Evolutionary conservation across 2,329 filamentous ascomycete genomes (phyloP), one percentile per base, ranked within the genome.

Genomic region (Penicillium brasilianum): DNA sequence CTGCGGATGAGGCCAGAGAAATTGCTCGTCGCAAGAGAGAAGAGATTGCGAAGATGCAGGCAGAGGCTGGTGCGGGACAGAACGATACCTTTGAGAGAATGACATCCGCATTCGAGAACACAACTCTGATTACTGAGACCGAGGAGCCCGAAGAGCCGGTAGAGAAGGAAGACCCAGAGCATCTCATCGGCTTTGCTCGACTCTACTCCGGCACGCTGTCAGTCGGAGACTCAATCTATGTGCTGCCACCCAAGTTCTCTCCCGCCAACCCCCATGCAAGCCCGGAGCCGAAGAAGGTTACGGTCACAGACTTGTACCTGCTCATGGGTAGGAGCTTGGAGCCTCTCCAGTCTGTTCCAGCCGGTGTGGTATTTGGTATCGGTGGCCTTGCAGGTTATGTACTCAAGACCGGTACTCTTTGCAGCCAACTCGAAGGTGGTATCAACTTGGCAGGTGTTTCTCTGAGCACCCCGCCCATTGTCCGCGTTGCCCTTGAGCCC

Each of bases 351-450:
- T 90, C 90, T 0, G 94, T 98, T 0, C 94, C 94, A 6, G 94
- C 95, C 0, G 95, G 95, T 46, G 93, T 96, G 8, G 90, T 99
- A 4, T 98, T 99, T 72, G 95, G 95, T 25, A 95, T 99, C 57
- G 92, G 90, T 34, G 95, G 95, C 1, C 85, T 99, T 1, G 93
- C 95, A 72, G 94, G 93, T 16, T 90, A 94, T 63, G 90, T 99
- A n/a, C 84, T 99, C 57, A 99, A 99, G 76, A 96, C 93, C 1
- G 95, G 93, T 13, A 99, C 95, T 0, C 82, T 99, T 3, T 97
- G 93, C 80, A 96, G 92, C 66, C 90, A 91, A 65, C 81, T 96
- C 0, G 89, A 92, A 52, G 95, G 95, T 16, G 88, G 91, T 7
- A 88, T 96, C 69, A 99, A 99, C 77, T 81, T 99, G 55, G 95